Base-by-base conservation (phyloP, 2,329 filamentous ascomycete species). In the Arthrinium phaeospermum region DNA sequence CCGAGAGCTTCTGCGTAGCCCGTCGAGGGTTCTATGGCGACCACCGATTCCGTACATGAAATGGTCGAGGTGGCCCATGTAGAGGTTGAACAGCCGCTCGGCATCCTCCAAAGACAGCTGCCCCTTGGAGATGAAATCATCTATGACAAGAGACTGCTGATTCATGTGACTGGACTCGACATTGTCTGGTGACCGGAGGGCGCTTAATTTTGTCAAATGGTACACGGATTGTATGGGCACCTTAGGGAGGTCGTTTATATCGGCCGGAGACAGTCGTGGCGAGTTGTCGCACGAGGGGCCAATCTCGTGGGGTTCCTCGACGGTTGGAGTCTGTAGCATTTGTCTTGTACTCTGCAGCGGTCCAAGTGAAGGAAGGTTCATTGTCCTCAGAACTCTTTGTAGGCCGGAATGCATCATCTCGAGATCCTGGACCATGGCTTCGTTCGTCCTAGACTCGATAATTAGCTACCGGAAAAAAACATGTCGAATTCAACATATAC, bases 1-100 rank as follows among this genome's bases (percentile, higher is more conserved):
- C 0, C 87, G 85, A 2, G 89, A 91, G 22, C 85, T 85, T 24
- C 86, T 85, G 22, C 90, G 86, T 13, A 91, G 81, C 8, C 85
- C 86, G 0, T 85, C 85, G 1, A 90, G 79, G 7, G 86, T 84
- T 64, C 82, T 81, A 73, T 88, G 87, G 8, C 85, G 84, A 24
- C 87, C 82, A 24, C 86, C 85, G 34, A 87, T 86, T 3, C 84
- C 83, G 72, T 87, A 89, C 72, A 88, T 81, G 70, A 86, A 83
- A 69, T 85, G 82, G 74, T 88, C 87, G 72, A 89, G 84, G 0
- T 83, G 85, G 67, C 86, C 82, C 67, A 84, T 85, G 74, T 88
- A 89, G 14, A 88, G 81, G 3, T 81, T 78, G 74, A 88, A 89
- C 0, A 89, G 78, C 64, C 87, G 83, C 67, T 89, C 84, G 0